Percentiles rank a stretch among this genome's conserved stretches.
These are phyloP conservation scores for Adansonia grandidieri DNA, from an alignment of 441 rosid species.

Conservation along the genomic window DNA sequence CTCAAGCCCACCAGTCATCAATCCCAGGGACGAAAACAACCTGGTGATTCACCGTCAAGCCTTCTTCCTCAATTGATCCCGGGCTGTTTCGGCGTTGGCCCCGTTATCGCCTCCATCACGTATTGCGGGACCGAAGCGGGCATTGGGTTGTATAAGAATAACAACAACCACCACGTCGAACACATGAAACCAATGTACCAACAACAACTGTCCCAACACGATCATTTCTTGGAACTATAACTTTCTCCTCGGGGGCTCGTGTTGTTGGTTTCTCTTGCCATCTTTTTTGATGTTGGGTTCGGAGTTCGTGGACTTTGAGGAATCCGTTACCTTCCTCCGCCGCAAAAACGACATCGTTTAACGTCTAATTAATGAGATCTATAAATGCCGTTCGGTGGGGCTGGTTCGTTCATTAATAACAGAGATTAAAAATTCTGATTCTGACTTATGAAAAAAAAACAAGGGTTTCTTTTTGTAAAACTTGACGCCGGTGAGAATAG, in stretches of 20 bases:
- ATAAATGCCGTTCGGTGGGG: no score
- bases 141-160: constrained; percentile 51
- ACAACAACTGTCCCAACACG: constrained; percentile 50
- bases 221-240: constrained; percentile 28
- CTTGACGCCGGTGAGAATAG: no score
- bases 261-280: constrained; percentile 14
- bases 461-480: no score
- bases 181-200: constrained; percentile 56
- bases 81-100: constrained; percentile 52
- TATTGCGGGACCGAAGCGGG: constrained; percentile 53
- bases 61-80: constrained; percentile 54
- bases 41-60: constrained; percentile 45
- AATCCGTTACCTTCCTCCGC: constrained; percentile 34
- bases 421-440: no score
- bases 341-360: constrained; percentile 44
- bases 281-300: constrained; percentile 1
- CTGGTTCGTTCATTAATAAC: no score
- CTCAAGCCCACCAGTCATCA: constrained; percentile 51
- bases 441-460: no score
- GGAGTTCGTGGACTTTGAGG: constrained; percentile 20
- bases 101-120: constrained; percentile 53
- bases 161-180: constrained; percentile 47
- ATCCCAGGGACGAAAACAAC: constrained; percentile 53
- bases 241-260: neutral
- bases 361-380: no score